These are phyloP conservation scores for Globisporangium perplexum DNA, from an alignment of 352 stramenopile genomes.

Conservation along the genomic window DNA sequence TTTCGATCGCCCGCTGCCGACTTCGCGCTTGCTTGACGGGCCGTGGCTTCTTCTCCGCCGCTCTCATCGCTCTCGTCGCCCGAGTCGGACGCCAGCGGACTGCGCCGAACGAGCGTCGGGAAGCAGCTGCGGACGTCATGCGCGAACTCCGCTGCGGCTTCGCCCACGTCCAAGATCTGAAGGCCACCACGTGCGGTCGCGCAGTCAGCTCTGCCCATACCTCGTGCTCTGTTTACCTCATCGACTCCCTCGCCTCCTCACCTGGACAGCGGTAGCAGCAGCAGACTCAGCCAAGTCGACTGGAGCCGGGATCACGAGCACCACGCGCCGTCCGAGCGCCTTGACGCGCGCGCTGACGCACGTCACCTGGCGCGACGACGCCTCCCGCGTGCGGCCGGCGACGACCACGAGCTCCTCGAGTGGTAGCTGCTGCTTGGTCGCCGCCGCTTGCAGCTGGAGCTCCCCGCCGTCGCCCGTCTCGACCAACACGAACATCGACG, in stretches of 20 bases:
- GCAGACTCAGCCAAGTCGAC: slow-evolving; percentile 16
- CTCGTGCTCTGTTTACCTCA: too few relatives aligned
- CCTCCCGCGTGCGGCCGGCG: slow-evolving; percentile 12
- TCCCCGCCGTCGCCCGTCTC: slow-evolving; percentile 8
- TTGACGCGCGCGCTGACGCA: slow-evolving; percentile 54
- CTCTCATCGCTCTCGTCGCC: slow-evolving; percentile 16
- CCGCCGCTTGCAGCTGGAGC: slow-evolving; percentile 29
- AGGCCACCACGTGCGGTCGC: not conserved
- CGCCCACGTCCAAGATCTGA: slow-evolving; percentile 54
- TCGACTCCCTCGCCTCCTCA: not conserved
- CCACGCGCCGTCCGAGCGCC: slow-evolving; percentile 24
- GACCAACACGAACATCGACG: slow-evolving; percentile 35
- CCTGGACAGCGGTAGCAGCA: not conserved
- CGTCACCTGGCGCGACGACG: slow-evolving; percentile 38
- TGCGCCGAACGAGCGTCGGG: slow-evolving; percentile 52
- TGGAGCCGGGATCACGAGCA: slow-evolving; percentile 50
- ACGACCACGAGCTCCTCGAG: slow-evolving; percentile 58
- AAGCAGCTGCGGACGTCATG: slow-evolving; percentile 55
- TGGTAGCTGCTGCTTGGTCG: slow-evolving; percentile 38
- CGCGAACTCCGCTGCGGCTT: slow-evolving; percentile 44
- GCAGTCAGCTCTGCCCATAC: not conserved
- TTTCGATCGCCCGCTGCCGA: not conserved
- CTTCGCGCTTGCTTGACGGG: not conserved
- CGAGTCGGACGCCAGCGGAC: slow-evolving; percentile 29
- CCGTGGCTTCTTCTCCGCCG: not conserved